Evolutionary conservation across 2,329 filamentous ascomycete species (phyloP).

Genomic region (Penicillium sclerotiorum): DNA sequence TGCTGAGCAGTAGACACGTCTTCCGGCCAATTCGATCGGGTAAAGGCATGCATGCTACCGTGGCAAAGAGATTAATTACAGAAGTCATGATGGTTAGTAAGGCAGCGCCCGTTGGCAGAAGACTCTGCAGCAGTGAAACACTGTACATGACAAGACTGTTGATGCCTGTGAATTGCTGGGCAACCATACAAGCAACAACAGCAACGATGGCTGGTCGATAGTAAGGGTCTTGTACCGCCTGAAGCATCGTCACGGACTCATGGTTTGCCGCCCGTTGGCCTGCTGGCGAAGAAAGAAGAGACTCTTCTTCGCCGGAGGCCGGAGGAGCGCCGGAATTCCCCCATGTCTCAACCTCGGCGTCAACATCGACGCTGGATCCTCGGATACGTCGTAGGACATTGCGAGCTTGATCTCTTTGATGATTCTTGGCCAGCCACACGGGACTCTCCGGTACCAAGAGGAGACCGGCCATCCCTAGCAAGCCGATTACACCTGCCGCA

Average conservation of each 20-base stretch:
- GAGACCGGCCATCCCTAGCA: slow-evolving; percentile 70
- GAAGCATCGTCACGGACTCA: slow-evolving; percentile 66
- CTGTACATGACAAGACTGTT: slow-evolving; percentile 99
- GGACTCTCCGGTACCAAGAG: slow-evolving; percentile 83
- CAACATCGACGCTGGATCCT: slow-evolving; percentile 68
- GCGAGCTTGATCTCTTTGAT: slow-evolving; percentile 63
- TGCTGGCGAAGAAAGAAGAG: slow-evolving; percentile 59
- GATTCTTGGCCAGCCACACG: slow-evolving; percentile 74
- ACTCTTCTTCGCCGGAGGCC: slow-evolving; percentile 66
- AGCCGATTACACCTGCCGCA: slow-evolving; percentile 68
- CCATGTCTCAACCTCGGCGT: slow-evolving; percentile 70
- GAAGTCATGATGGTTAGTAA: slow-evolving; percentile 87
- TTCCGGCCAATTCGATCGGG: slow-evolving; percentile 89
- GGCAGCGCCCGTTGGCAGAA: slow-evolving; percentile 79
- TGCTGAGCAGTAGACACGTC: slow-evolving; percentile 77
- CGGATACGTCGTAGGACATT: slow-evolving; percentile 74
- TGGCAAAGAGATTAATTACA: slow-evolving; percentile 81
- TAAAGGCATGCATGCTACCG: slow-evolving; percentile 77
- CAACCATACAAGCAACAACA: slow-evolving; percentile 86
- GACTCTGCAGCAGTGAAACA: slow-evolving; percentile 78
- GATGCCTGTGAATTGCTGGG: slow-evolving; percentile 90
- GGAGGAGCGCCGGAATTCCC: slow-evolving; percentile 36
- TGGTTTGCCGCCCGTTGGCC: slow-evolving; percentile 70
- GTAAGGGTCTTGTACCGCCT: slow-evolving; percentile 66
- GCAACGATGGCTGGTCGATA: slow-evolving; percentile 77